Evolutionary conservation across 768 basidiomycete genomes (phyloP).

Genomic region (Phaeolepiota aurea): DNA sequence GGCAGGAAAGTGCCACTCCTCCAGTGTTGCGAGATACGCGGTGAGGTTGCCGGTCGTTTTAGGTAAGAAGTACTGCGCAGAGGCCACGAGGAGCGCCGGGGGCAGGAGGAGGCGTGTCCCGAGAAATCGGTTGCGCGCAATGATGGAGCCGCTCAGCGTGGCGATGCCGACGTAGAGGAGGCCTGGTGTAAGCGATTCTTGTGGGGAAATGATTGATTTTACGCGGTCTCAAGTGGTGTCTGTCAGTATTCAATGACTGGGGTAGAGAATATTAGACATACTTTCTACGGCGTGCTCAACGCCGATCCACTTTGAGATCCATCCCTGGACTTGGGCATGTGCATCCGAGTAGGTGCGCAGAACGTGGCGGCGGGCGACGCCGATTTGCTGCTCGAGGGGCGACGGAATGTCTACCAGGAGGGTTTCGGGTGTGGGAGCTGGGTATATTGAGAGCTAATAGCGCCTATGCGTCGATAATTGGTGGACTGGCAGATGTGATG

Average conservation of each 20-base stretch:
- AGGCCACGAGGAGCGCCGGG: constrained; percentile 59
- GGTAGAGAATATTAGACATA: constrained; percentile 44
- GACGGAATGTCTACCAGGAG: constrained; percentile 72
- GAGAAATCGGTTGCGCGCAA: constrained; percentile 71
- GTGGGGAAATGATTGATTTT: constrained; percentile 70
- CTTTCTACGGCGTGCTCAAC: constrained; percentile 82
- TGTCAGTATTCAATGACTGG: too few relatives aligned
- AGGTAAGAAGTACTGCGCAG: constrained; percentile 82
- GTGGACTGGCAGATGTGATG: constrained; percentile 1
- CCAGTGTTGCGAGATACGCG: constrained; percentile 57
- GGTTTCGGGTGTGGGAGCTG: constrained; percentile 48
- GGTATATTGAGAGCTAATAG: constrained; percentile 81
- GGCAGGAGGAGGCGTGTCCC: constrained; percentile 69
- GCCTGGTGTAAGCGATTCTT: constrained; percentile 85
- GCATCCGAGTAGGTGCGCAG: constrained; percentile 49
- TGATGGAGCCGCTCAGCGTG: constrained; percentile 79
- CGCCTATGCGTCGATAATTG: neutral
- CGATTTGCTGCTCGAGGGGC: constrained; percentile 70
- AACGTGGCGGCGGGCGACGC: constrained; percentile 52
- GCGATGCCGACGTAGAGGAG: constrained; percentile 85
- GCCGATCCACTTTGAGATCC: constrained; percentile 76
- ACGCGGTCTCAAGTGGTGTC: constrained; percentile 53
- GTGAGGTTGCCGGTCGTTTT: constrained; percentile 66
- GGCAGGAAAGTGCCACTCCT: constrained; percentile 61
- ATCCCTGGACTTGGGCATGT: constrained; percentile 60